These are phyloP conservation scores for Selenicereus undatus DNA, from an alignment of 148 eudicot species.

Conservation along the genomic window DNA sequence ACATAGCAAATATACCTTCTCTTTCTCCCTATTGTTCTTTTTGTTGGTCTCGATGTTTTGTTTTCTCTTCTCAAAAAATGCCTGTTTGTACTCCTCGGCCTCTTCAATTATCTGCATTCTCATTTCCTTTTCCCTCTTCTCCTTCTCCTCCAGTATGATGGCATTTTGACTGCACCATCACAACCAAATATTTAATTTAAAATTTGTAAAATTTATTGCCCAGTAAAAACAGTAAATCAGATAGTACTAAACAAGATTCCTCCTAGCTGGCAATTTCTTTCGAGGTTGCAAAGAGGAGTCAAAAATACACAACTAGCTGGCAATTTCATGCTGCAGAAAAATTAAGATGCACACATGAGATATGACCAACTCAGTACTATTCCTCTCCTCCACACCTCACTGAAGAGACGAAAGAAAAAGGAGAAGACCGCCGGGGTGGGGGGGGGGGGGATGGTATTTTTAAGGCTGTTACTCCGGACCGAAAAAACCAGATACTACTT, in stretches of 20 bases:
- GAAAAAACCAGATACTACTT: too few relatives aligned
- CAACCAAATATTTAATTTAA: slow-evolving; percentile 5
- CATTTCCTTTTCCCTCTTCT: slow-evolving; percentile 80
- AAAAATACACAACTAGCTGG: background rate
- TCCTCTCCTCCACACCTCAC: background rate
- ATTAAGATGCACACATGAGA: background rate
- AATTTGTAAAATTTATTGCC: background rate
- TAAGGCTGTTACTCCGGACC: too few relatives aligned
- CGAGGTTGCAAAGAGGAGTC: background rate
- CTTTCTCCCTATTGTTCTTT: slow-evolving; percentile 72
- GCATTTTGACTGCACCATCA: slow-evolving; percentile 61
- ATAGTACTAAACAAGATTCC: background rate
- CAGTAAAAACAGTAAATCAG: background rate
- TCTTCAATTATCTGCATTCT: slow-evolving; percentile 80
- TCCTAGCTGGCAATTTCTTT: background rate
- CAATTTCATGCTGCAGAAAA: background rate
- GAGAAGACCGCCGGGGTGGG: too few relatives aligned
- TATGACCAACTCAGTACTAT: background rate
- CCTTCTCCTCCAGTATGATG: slow-evolving; percentile 83
- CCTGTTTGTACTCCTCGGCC: slow-evolving; percentile 70
- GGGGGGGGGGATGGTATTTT: background rate
- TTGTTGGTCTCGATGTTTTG: slow-evolving; percentile 71
- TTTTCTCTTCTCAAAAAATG: slow-evolving; percentile 81
- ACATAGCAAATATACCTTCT: slow-evolving; percentile 48
- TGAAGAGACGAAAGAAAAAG: background rate